Evolutionary conservation across 2,329 filamentous ascomycete genomes (phyloP).

Genomic region (Juglanconis oblonga): DNA sequence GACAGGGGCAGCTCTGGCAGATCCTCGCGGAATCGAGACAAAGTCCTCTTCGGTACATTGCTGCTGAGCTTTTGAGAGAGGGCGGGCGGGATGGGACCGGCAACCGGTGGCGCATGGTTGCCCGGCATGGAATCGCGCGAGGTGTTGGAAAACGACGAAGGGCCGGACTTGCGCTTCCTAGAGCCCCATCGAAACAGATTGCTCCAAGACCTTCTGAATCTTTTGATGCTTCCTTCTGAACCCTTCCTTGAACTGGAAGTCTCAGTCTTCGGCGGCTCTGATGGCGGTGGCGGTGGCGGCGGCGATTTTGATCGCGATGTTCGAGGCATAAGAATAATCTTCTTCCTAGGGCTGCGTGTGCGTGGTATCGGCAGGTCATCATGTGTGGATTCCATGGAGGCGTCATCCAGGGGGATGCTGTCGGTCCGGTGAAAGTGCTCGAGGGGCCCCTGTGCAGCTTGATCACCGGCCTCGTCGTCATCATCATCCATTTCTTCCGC

Average conservation of each 20-base stretch:
- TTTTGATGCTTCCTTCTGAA: constrained; percentile 50
- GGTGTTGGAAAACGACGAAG: constrained; percentile 87
- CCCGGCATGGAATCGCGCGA: constrained; percentile 79
- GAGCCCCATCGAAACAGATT: constrained; percentile 72
- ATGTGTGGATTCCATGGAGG: constrained; percentile 17
- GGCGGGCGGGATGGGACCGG: constrained; percentile 28
- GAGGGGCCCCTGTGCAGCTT: constrained; percentile 18
- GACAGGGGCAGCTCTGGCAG: constrained; percentile 82
- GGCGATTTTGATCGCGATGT: constrained; percentile 49
- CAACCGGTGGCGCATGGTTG: constrained; percentile 30
- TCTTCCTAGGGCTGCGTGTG: constrained; percentile 31
- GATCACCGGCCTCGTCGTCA: constrained; percentile 18
- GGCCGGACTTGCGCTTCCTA: constrained; percentile 54
- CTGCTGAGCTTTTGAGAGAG: constrained; percentile 34
- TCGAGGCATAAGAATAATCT: constrained; percentile 41
- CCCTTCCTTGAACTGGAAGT: constrained; percentile 51
- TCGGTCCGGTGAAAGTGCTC: constrained; percentile 46
- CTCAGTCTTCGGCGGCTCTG: constrained; percentile 41
- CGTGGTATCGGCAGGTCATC: constrained; percentile 22
- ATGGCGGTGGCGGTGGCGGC: constrained; percentile 36
- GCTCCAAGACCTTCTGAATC: constrained; percentile 54
- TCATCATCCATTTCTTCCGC: constrained; percentile 15
- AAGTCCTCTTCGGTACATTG: constrained; percentile 68
- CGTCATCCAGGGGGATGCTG: constrained; percentile 38
- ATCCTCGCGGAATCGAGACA: constrained; percentile 90